Evolutionary conservation across 805 yeast species (phyloP), one percentile per base, ranked within the genome.

Genomic region (Starmera dryadoides): DNA sequence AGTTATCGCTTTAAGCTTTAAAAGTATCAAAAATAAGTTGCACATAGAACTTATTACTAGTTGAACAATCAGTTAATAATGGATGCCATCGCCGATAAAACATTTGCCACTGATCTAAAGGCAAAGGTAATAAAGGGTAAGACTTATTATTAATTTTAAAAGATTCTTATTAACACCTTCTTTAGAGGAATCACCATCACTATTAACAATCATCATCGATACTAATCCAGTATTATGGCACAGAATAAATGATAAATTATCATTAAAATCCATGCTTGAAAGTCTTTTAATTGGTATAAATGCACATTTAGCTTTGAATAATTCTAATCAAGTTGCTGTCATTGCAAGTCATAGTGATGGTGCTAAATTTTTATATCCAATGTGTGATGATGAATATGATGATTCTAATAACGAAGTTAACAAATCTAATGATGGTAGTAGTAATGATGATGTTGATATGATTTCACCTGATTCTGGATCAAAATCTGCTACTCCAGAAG

Each of bases 281-380:
- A 67, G 89, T 2, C 53, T 89, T 8, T 60, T 87, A 25, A 87
- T 93, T 19, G 79, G 83, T 52, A 58, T 89, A 37, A 93, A 93
- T 58, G 88, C 95, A 2, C 98, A 93, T 58, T 58, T 93, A 35
- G 81, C 98, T 0, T 68, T 86, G 37, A 86, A 86, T 59, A 85
- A 84, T 48, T 77, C 88, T 29, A 93, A 93, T 58, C 76, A 76
- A 52, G 94, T 91, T 9, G 83, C 93, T 2, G 75, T 91, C 14
- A 74, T 89, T 30, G 83, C 86, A 1, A 81, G 86, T 17, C 83
- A 86, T 47, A 74, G 86, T 2, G 60, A 64, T 12, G 86, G 91
- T 0, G 79, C 94, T 0, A 64, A 66, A 46, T 75, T 83, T 47
- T 55, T 91, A 18, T 86, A 79, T 52, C 98, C 98, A 1, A 45